Conservation (phyloP, 2,329 filamentous ascomycete species). For the Ophiocordyceps robertsii region DNA sequence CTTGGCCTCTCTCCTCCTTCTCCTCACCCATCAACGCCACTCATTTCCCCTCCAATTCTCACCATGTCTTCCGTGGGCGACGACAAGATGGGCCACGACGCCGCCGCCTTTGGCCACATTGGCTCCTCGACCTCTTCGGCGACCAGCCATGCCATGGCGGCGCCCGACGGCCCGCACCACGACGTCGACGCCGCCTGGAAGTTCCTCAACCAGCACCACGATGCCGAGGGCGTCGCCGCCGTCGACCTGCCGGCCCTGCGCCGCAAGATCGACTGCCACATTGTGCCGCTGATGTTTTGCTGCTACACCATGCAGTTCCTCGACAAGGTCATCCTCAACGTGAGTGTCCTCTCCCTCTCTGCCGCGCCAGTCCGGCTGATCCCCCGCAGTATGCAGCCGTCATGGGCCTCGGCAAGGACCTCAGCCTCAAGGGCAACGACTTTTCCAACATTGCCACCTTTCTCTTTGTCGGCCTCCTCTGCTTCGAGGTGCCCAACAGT, state of each 20-base stretch:
- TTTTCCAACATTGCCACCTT: slow-evolving; percentile 49
- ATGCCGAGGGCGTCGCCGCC: slow-evolving; percentile 17
- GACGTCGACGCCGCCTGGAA: slow-evolving; percentile 32
- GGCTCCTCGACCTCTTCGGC: slow-evolving; percentile 10
- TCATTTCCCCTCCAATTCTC: background rate
- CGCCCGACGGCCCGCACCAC: background rate
- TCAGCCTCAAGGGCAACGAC: slow-evolving; percentile 40
- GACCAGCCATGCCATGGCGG: background rate
- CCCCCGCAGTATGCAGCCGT: slow-evolving; percentile 44
- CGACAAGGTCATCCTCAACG: slow-evolving; percentile 51
- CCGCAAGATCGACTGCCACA: slow-evolving; percentile 43
- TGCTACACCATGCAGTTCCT: slow-evolving; percentile 51
- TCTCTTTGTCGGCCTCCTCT: slow-evolving; percentile 47
- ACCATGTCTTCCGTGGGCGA: slow-evolving; percentile 11
- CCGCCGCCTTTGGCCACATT: slow-evolving; percentile 6
- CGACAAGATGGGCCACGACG: slow-evolving; percentile 1
- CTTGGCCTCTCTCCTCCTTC: background rate
- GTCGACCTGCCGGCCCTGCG: slow-evolving; percentile 32
- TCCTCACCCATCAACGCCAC: background rate
- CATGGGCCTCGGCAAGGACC: slow-evolving; percentile 46
- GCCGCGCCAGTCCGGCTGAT: background rate
- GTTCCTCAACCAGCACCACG: slow-evolving; percentile 27
- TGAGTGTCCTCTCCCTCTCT: slow-evolving; percentile 17
- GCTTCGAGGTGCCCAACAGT: slow-evolving; percentile 48
- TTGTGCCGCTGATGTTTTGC: slow-evolving; percentile 48